Percentiles rank a stretch among this genome's conserved stretches.
Conservation (phyloP, 768 basidiomycete genomes). For the Lactarius sp. region DNA sequence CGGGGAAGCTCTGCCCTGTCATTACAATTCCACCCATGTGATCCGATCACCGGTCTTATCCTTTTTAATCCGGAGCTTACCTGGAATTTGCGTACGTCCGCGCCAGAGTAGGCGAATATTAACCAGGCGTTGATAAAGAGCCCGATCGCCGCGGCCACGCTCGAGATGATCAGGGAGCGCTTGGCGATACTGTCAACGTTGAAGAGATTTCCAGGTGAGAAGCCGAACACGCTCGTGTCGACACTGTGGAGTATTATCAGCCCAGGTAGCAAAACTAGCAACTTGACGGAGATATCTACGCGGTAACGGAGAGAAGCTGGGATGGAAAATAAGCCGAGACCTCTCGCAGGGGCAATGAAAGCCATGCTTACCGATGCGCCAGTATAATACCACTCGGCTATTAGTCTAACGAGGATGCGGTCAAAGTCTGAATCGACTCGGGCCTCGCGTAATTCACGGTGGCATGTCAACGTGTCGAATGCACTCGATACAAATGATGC, state of each 20-base stretch:
- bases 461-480: slow-evolving; percentile 51
- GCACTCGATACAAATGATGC: slow-evolving; percentile 39
- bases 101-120: slow-evolving; percentile 55
- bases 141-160: slow-evolving; percentile 43
- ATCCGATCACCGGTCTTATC: too few species aligned
- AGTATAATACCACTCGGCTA: slow-evolving; percentile 41
- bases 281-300: slow-evolving; percentile 35
- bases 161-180: slow-evolving; percentile 43
- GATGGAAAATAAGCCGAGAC: slow-evolving; percentile 30
- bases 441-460: slow-evolving; percentile 50
- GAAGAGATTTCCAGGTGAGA: slow-evolving; percentile 48
- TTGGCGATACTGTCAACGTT: slow-evolving; percentile 43
- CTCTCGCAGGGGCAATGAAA: slow-evolving; percentile 32
- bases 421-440: slow-evolving; percentile 47
- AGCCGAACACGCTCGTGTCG: slow-evolving; percentile 58
- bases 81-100: slow-evolving; percentile 46
- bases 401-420: slow-evolving; percentile 42
- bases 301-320: slow-evolving; percentile 58
- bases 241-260: slow-evolving; percentile 30
- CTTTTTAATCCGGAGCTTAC: slow-evolving; percentile 34
- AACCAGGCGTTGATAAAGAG: slow-evolving; percentile 63
- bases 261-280: background rate
- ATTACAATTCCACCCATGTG: too few species aligned
- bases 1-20: too few species aligned
- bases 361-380: background rate